Evolutionary conservation across 352 stramenopile species (phyloP), one percentile per base, ranked within the genome.

Genomic region (Pythium volutum): DNA sequence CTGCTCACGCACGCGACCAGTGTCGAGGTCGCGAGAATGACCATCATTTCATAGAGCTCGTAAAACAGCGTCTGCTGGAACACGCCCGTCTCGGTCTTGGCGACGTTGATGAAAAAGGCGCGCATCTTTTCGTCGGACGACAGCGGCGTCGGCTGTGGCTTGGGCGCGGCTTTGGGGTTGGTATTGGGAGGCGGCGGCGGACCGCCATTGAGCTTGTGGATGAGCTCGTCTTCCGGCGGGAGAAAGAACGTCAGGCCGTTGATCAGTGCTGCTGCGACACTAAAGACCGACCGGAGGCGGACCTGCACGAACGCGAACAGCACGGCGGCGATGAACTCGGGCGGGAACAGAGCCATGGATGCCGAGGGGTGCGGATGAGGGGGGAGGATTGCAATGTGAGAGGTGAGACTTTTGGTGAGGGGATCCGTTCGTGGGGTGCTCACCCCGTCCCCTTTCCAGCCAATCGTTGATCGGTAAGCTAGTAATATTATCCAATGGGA

Each of bases 21-120:
- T 25, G 75, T 77, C 22, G 80, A 90, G 20, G 76, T 84, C 39
- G 77, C 67, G 23, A 91, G 66, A 41, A 91, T 74, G 46, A 93
- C 75, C 29, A 93, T 70, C 76, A 88, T 90, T 68, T 93, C 83
- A 73, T 88, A 90, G 25, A 93, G 70, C 67, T 93, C 83, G 58
- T 79, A 91, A 71, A 91, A 93, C 33, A 93, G 65, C 62, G 79
- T 89, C 59, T 93, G 81, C 48, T 69, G 66, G 59, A 93, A 87
- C 8, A 87, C 67, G 31, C 77, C 77, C 11, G 67, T 65, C 65
- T 88, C 76, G 0, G 82, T 93, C 69, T 79, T 80, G 55, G 79
- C 78, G 42, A 83, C 73, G 16, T 81, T 81, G 33, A 93, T 68
- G 69, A 87, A 89, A 59, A 93, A 89, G 45, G 70, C 62, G 55